Percentiles rank a stretch among this genome's conserved stretches.
Conservation (phyloP, 2,329 filamentous ascomycete genomes). For the Monilinia polystroma region DNA sequence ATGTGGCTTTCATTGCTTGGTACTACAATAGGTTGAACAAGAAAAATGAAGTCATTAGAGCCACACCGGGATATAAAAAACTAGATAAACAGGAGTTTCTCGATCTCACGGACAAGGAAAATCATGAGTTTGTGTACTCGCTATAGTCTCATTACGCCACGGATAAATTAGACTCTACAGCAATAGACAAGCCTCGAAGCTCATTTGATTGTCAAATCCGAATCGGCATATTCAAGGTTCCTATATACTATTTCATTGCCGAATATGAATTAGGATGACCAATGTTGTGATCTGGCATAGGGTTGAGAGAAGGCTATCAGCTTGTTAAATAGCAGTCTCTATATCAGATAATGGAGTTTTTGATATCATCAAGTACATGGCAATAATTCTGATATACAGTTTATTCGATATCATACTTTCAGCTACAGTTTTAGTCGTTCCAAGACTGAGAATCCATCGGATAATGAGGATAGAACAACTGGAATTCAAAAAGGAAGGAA, state of each 20-base stretch:
- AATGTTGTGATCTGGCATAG: no score
- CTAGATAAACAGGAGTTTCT: constrained; percentile 39
- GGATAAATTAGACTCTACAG: neutral
- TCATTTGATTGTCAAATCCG: no score
- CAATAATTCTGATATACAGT: no score
- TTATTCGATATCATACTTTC: neutral
- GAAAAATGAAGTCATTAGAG: constrained; percentile 33
- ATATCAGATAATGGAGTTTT: no score
- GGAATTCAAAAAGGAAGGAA: neutral
- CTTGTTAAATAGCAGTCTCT: no score
- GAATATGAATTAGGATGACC: no score
- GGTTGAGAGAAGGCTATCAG: no score
- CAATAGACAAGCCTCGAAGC: neutral
- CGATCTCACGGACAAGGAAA: constrained; percentile 40
- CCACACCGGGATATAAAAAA: constrained; percentile 33
- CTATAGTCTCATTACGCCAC: constrained; percentile 26
- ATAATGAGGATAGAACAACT: neutral
- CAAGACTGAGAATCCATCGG: neutral
- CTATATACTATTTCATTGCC: no score
- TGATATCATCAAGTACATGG: no score
- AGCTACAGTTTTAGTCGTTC: neutral
- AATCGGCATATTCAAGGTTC: no score
- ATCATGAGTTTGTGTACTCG: constrained; percentile 39
- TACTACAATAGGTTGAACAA: constrained; percentile 36
- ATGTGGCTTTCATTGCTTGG: constrained; percentile 34